Conservation (phyloP, 2,329 filamentous ascomycete genomes). For the Paecilomyces sp. region DNA sequence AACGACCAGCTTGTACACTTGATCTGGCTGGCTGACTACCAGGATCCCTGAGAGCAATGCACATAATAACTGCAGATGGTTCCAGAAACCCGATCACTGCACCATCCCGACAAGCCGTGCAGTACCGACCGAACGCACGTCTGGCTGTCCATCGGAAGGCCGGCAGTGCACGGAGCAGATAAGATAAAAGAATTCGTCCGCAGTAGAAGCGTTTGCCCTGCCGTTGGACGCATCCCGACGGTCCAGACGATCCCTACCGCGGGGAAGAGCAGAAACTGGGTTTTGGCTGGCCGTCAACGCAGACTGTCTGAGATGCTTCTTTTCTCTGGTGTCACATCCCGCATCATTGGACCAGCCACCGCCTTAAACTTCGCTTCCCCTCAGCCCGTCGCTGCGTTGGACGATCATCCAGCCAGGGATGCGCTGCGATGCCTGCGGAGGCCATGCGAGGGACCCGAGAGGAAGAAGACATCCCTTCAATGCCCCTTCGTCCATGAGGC, state of each 20-base stretch:
- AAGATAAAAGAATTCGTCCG: neutral
- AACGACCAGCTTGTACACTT: neutral
- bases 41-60: neutral
- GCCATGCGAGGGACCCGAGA: neutral
- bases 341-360: conserved; percentile 11
- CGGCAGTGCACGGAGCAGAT: neutral
- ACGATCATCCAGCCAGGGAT: neutral
- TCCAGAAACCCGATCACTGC: neutral
- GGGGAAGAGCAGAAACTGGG: conserved; percentile 6
- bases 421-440: neutral
- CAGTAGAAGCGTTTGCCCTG: neutral
- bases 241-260: conserved; percentile 4
- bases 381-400: conserved; percentile 1
- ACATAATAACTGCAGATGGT: neutral
- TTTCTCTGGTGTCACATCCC: neutral
- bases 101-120: neutral
- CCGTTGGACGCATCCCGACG: neutral
- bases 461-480: neutral
- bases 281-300: conserved; percentile 5
- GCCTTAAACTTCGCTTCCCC: neutral
- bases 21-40: neutral
- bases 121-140: neutral
- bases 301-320: neutral
- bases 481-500: neutral
- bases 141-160: neutral